Percentiles rank a stretch among this genome's conserved stretches.
These are phyloP conservation scores for Elongisporangium senticosum DNA, from an alignment of 352 stramenopile species.

Conservation along the genomic window DNA sequence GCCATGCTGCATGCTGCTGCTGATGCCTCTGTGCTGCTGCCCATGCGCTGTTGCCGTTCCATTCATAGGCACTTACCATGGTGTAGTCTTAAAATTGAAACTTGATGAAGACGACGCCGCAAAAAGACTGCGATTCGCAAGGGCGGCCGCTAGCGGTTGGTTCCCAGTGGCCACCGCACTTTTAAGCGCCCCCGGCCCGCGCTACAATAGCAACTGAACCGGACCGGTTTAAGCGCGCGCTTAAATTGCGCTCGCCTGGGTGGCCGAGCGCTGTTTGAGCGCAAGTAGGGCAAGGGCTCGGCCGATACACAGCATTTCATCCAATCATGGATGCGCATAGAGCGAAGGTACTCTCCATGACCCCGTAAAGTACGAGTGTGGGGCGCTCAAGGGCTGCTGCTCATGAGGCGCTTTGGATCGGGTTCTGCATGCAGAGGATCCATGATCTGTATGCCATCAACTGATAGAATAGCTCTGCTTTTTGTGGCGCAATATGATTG, in stretches of 20 bases:
- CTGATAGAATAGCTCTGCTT: too few species aligned
- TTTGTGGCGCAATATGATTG: background rate
- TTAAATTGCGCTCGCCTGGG: background rate
- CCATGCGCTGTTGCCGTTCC: background rate
- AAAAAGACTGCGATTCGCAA: conserved; percentile 54
- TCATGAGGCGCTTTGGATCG: background rate
- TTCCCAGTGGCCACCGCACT: conserved; percentile 27
- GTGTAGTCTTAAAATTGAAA: conserved; percentile 86
- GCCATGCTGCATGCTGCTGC: background rate
- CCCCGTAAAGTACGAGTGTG: background rate
- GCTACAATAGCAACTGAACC: background rate
- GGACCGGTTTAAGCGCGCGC: background rate
- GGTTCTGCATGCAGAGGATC: background rate
- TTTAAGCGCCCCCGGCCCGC: background rate
- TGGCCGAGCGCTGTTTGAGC: background rate
- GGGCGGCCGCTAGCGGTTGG: conserved; percentile 24
- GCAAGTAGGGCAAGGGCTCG: background rate
- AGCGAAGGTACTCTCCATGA: background rate
- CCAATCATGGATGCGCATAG: background rate
- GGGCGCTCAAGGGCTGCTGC: too few species aligned
- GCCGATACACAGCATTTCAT: background rate
- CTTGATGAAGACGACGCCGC: conserved; percentile 75
- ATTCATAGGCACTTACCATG: conserved; percentile 57
- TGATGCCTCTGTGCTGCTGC: background rate
- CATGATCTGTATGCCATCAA: too few species aligned